These are phyloP conservation scores for Cynara cardunculus DNA, from an alignment of 129 eudicot genomes.

Conservation along the genomic window DNA sequence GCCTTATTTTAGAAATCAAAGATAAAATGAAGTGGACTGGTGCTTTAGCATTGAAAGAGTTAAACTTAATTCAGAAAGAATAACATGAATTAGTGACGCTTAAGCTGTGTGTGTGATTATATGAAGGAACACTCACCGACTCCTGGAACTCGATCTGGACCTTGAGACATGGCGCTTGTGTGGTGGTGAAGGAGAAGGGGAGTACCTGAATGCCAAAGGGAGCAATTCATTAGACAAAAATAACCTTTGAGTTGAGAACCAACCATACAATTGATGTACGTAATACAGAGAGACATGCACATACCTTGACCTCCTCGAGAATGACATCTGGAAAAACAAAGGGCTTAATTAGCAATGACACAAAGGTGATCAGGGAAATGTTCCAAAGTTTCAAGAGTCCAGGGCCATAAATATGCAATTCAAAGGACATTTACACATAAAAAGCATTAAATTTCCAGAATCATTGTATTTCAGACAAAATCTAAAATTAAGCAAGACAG, in stretches of 20 bases:
- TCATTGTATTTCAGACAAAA: not conserved
- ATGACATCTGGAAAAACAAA: slow-evolving; percentile 57
- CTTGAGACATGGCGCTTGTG: slow-evolving; percentile 49
- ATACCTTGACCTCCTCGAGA: slow-evolving; percentile 64
- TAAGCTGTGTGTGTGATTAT: slow-evolving; percentile 5
- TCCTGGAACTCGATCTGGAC: slow-evolving; percentile 58
- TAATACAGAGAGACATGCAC: not conserved
- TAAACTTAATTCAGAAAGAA: not conserved
- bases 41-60: not conserved
- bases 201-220: slow-evolving; percentile 25
- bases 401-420: not conserved
- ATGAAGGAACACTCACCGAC: slow-evolving; percentile 37
- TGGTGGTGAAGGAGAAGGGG: slow-evolving; percentile 79
- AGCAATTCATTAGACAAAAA: not conserved
- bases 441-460: not conserved
- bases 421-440: not conserved
- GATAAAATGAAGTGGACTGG: not conserved
- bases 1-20: not conserved
- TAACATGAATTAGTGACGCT: not conserved
- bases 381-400: not conserved
- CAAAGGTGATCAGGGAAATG: not conserved
- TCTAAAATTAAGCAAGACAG: not conserved
- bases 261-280: not conserved
- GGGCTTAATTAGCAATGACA: not conserved
- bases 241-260: not conserved